phyloP scores from a whole-genome alignment of 805 yeast species.

The Candida rishiriensis region DNA sequence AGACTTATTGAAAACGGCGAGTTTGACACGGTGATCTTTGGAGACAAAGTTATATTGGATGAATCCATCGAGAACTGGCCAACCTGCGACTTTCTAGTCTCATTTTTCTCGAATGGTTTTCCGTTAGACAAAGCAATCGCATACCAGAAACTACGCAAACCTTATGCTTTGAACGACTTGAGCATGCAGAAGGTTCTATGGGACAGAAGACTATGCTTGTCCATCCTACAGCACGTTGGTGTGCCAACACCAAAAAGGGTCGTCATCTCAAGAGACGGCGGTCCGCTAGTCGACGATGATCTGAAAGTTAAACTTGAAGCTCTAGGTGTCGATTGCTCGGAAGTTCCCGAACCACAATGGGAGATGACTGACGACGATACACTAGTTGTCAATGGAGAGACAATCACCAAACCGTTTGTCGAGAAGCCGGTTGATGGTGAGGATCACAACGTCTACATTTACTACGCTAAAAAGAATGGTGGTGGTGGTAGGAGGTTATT shows the following conservation, averaged over 20 bases:
- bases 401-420: constrained; percentile 84
- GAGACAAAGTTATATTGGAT: constrained; percentile 93
- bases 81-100: constrained; percentile 90
- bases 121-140: constrained; percentile 94
- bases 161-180: constrained; percentile 83
- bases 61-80: constrained; percentile 98
- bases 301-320: constrained; percentile 53
- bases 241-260: constrained; percentile 89
- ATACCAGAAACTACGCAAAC: constrained; percentile 85
- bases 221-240: constrained; percentile 69
- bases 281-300: constrained; percentile 77
- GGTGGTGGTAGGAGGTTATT: constrained; percentile 97
- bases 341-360: constrained; percentile 70
- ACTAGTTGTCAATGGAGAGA: constrained; percentile 65
- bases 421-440: constrained; percentile 99
- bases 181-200: constrained; percentile 91
- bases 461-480: constrained; percentile 82
- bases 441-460: constrained; percentile 93
- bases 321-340: constrained; percentile 53
- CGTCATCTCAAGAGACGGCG: constrained; percentile 94
- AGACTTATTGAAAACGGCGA: constrained; percentile 89
- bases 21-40: constrained; percentile 94
- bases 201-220: constrained; percentile 90
- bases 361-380: constrained; percentile 87
- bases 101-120: constrained; percentile 93